Evolutionary conservation across 2,329 filamentous ascomycete genomes (phyloP), one percentile per base, ranked within the genome.

Genomic region (Cytospora piceicola): DNA sequence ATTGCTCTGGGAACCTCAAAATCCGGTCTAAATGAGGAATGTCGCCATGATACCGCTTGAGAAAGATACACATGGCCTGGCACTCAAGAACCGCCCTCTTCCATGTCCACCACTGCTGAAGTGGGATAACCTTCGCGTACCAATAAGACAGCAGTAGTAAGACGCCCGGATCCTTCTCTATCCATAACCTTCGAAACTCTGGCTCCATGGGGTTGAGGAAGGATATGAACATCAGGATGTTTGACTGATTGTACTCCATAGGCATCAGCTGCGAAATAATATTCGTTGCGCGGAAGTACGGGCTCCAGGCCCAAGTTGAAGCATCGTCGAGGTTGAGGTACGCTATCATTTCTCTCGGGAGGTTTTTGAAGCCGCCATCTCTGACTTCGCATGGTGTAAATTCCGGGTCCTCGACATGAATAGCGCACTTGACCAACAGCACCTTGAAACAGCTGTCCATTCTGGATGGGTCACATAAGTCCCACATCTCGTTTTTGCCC

Each of bases 61-160:
- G 39, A 61, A 76, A 79, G n/a, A 74, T 68, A 39, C 77, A 84
- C 27, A 86, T 83, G 0, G 83, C 79, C 55, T 78, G 76, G n/a
- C 81, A 82, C 69, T 86, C 82, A 0, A 85, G 69, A 32, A 76
- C 68, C 5, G 80, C 78, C 55, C 84, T 76, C 59, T 77, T 74
- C 54, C 77, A 74, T 17, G 83, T 67, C 80, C 82, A 86, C 84
- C 83, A 86, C 1, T 70, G 66, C 12, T 75, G 71, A 29, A 75
- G 72, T 15, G 75, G 71, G 17, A 76, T 78, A 17, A 83, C 72
- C 67, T 82, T 81, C 12, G 82, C 80, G 72, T 83, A 85, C 85
- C 85, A 89, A 73, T 82, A 85, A 0, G 81, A 78, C n/a, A 88
- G 72, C 42, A 89, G 69, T 14, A 88, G 71, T 67, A 89, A 70